Conservation (phyloP, 2,329 filamentous ascomycete genomes). For the Emmonsiellopsis sp. region DNA sequence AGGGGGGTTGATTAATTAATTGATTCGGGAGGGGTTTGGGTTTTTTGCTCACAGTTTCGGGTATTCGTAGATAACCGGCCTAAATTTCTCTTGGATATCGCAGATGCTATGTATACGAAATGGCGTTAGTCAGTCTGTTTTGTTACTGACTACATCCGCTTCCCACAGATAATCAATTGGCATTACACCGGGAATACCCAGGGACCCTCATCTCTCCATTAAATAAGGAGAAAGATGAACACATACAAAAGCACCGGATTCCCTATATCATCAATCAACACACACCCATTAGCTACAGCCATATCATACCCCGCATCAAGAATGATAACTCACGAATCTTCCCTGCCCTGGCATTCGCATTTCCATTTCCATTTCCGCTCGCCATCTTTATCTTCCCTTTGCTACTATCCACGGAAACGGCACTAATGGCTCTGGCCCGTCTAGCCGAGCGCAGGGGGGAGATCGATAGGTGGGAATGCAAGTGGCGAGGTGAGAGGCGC, state of each 20-base stretch:
- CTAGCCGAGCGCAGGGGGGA: not conserved
- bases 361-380: no score
- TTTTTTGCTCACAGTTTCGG: slow-evolving; percentile 56
- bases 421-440: not conserved
- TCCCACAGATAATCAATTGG: not conserved
- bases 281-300: not conserved
- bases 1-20: not conserved
- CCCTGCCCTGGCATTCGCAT: slow-evolving; percentile 9
- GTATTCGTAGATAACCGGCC: slow-evolving; percentile 72
- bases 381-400: no score
- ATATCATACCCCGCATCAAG: not conserved
- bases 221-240: not conserved
- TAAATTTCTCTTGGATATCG: slow-evolving; percentile 91
- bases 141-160: not conserved
- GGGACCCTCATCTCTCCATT: not conserved
- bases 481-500: not conserved
- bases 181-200: not conserved
- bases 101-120: slow-evolving; percentile 57
- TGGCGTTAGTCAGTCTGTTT: not conserved
- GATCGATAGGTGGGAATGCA: not conserved
- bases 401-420: not conserved
- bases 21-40: no score
- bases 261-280: slow-evolving; percentile 16
- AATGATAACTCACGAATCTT: slow-evolving; percentile 19
- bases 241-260: slow-evolving; percentile 40